Conservation (phyloP, 257 asterid genomes). For the Perilla frutescens region DNA sequence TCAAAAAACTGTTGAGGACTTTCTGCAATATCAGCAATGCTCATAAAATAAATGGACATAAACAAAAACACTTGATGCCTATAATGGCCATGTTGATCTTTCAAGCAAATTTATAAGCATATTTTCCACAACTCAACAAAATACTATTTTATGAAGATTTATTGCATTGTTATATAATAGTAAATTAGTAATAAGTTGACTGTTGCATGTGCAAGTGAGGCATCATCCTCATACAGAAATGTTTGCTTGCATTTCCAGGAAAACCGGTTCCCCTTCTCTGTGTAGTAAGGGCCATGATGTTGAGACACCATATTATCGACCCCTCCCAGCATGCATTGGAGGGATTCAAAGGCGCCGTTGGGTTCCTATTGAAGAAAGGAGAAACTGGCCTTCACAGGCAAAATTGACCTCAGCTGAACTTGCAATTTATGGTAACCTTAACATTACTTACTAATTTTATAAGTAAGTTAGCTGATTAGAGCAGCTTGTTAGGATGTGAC, state of each 20-base stretch:
- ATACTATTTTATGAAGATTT: background rate
- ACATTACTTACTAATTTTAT: background rate
- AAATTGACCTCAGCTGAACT: constrained; percentile 68
- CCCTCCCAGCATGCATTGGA: constrained; percentile 82
- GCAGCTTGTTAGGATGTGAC: constrained; percentile 19
- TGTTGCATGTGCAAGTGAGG: constrained; percentile 20
- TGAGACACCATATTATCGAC: constrained; percentile 89
- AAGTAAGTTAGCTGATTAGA: constrained; percentile 19
- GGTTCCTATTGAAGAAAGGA: constrained; percentile 77
- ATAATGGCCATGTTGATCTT: background rate
- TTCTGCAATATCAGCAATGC: background rate
- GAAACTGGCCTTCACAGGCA: constrained; percentile 85
- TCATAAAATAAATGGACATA: background rate
- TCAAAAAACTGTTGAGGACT: background rate
- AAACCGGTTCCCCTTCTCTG: constrained; percentile 68
- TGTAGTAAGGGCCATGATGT: constrained; percentile 79
- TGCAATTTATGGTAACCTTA: constrained; percentile 64
- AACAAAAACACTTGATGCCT: background rate
- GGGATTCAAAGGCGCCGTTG: constrained; percentile 94
- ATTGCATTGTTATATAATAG: background rate
- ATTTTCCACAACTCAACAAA: background rate
- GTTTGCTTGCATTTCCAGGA: constrained; percentile 63
- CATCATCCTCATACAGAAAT: constrained; percentile 27
- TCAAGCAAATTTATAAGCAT: background rate
- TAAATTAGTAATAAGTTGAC: background rate